Conservation (phyloP, 2,329 filamentous ascomycete genomes). For the Monosporascus sp. region DNA sequence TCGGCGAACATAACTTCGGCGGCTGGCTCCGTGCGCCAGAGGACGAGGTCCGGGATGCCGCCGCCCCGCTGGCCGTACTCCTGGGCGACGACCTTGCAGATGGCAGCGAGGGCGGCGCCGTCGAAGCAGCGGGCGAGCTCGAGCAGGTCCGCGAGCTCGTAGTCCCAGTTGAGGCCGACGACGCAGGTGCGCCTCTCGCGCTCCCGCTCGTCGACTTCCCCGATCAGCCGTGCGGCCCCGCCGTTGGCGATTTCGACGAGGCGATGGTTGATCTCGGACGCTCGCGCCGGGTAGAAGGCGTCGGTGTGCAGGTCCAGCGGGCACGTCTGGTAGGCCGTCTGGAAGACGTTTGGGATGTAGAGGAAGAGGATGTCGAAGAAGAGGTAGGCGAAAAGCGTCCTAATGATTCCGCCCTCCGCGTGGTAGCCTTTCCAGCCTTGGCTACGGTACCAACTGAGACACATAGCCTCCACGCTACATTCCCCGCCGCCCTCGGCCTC, state of each 20-base stretch:
- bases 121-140: constrained; percentile 77
- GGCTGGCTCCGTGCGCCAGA: constrained; percentile 60
- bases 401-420: constrained; percentile 82
- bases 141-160: constrained; percentile 68
- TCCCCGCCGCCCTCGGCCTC: constrained; percentile 62
- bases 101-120: constrained; percentile 70
- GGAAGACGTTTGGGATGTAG: constrained; percentile 94
- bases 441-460: constrained; percentile 75
- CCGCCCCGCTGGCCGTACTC: constrained; percentile 84
- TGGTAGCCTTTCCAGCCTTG: constrained; percentile 94
- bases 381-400: constrained; percentile 85
- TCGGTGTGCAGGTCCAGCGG: constrained; percentile 91
- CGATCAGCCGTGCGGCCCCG: constrained; percentile 61
- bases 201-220: constrained; percentile 63
- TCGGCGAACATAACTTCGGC: constrained; percentile 69
- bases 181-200: constrained; percentile 71
- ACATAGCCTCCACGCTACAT: constrained; percentile 92
- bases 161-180: constrained; percentile 90
- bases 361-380: constrained; percentile 92
- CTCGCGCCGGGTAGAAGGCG: constrained; percentile 80
- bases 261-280: constrained; percentile 82
- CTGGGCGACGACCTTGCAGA: constrained; percentile 93
- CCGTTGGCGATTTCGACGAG: constrained; percentile 86
- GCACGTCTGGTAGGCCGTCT: constrained; percentile 90
- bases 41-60: constrained; percentile 85